Evolutionary conservation across 208 protist species (phyloP).

Genomic region (Phytomonas francai): DNA sequence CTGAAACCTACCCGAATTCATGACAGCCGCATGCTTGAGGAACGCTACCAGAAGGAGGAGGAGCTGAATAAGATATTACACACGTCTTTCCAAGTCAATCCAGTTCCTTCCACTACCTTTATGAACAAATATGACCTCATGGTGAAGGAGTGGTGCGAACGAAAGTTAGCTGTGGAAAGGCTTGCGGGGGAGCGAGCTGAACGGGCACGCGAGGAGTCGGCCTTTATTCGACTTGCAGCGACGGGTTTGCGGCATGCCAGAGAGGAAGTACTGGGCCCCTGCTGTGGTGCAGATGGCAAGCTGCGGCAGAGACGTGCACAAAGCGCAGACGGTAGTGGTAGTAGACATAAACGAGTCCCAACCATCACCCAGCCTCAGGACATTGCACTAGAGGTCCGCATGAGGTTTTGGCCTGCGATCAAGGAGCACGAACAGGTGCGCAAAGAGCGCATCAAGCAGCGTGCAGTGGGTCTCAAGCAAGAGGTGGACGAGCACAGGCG

Average conservation of each 20-base stretch:
- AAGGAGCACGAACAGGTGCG: conserved; percentile 78
- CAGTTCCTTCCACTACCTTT: conserved; percentile 78
- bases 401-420: conserved; percentile 76
- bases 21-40: conserved; percentile 30
- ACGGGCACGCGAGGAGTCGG: conserved; percentile 38
- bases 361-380: conserved; percentile 15
- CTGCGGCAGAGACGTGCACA: conserved; percentile 22
- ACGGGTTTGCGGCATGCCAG: conserved; percentile 38
- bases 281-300: conserved; percentile 21
- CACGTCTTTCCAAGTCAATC: conserved; percentile 35
- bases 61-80: conserved; percentile 20
- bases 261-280: conserved; percentile 41
- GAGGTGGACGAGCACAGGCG: conserved; percentile 39
- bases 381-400: conserved; percentile 64
- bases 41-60: conserved; percentile 26
- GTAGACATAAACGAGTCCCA: neutral
- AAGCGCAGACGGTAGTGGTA: conserved; percentile 18
- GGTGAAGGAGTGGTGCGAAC: conserved; percentile 86
- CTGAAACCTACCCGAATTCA: conserved; percentile 30
- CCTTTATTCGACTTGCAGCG: conserved; percentile 41
- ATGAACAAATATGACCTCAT: conserved; percentile 88
- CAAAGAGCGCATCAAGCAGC: conserved; percentile 56
- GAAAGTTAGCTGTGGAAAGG: conserved; percentile 56
- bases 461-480: conserved; percentile 30
- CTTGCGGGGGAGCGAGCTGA: conserved; percentile 54